Evolutionary conservation across 768 basidiomycete genomes (phyloP), one percentile per base, ranked within the genome.

Genomic region (Suillus cothurnatus): DNA sequence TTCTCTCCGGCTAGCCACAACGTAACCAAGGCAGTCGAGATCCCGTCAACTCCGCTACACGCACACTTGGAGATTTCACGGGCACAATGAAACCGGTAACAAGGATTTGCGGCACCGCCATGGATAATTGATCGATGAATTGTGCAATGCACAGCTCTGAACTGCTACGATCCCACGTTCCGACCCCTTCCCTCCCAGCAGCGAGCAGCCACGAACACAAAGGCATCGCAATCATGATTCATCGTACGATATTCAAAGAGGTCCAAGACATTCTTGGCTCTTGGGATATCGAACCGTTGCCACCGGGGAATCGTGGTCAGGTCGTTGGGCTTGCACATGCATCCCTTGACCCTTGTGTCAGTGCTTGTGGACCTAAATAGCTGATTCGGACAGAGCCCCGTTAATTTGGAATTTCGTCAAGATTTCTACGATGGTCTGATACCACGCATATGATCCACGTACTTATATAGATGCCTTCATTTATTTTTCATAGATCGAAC

Each of bases 401-500:
- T 50, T 50, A 15, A 50, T 50, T 50, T 50, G 26, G 50, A 50
- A 50, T 28, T 23, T 47, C n/a, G n/a, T n/a, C 45, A 47, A 47
- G 45, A 49, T 50, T 28, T 50, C 26, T 19, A 28, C 19, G 50
- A 52, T 31, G 17, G 28, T 52, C 8, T 31, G 32, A 53, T 31
- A 28, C 23, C 49, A 47, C n/a, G 23, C 9, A 31, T 17, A 19
- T 21, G 31, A 55, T 55, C 53, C 31, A 55, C 53, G 53, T 55
- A 34, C 34, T 4, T 4, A 32, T 31, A 31, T 55, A 55, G 53
- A 32, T 55, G 31, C 19, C 21, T 55, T 55, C 52, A 31, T 53
- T 53, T 53, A 53, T 53, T 53, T 53, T 53, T 31, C 53, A 53
- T 32, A 55, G 53, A 55, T 55, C 53, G 12, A 55, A 4, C 12